Evolutionary conservation across 805 yeast species (phyloP).

Genomic region (Zygosaccharomyces bailii): DNA sequence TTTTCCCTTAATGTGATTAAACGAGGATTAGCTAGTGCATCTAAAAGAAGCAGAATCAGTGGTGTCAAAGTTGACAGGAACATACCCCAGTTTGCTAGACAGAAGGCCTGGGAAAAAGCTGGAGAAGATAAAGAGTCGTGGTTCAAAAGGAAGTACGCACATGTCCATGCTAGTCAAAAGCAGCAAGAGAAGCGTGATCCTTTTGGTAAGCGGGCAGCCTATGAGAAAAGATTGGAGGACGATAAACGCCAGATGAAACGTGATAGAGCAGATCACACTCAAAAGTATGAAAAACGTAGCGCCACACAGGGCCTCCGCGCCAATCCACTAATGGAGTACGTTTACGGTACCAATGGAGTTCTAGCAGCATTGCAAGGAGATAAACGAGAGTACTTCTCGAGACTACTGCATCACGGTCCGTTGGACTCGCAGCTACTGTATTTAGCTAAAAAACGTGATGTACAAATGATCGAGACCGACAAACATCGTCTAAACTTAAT

Average conservation of each 20-base stretch:
- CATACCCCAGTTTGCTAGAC: conserved; percentile 38
- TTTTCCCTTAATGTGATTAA: background rate
- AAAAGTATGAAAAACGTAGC: conserved; percentile 11
- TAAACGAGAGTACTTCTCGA: conserved; percentile 51
- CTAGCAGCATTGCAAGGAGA: conserved; percentile 59
- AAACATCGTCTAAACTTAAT: conserved; percentile 55
- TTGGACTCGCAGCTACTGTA: conserved; percentile 42
- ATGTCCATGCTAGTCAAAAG: conserved; percentile 55
- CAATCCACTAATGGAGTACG: conserved; percentile 58
- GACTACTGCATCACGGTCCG: conserved; percentile 47
- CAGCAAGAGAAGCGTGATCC: conserved; percentile 14
- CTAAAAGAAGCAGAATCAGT: background rate
- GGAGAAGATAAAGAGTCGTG: conserved; percentile 60
- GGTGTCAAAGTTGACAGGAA: conserved; percentile 38
- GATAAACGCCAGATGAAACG: conserved; percentile 5
- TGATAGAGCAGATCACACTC: conserved; percentile 12
- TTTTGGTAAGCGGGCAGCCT: conserved; percentile 20
- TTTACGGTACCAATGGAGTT: conserved; percentile 76
- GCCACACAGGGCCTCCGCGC: conserved; percentile 22
- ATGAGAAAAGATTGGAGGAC: conserved; percentile 15
- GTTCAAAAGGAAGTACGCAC: conserved; percentile 61
- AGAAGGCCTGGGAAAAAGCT: conserved; percentile 65
- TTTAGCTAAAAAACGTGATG: conserved; percentile 42
- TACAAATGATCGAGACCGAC: conserved; percentile 23
- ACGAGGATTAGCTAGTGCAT: background rate